A percentile compares a stretch with the other conserved stretches of the same genome.
Conservation (phyloP, 805 yeast genomes). For the Komagataella populi region DNA sequence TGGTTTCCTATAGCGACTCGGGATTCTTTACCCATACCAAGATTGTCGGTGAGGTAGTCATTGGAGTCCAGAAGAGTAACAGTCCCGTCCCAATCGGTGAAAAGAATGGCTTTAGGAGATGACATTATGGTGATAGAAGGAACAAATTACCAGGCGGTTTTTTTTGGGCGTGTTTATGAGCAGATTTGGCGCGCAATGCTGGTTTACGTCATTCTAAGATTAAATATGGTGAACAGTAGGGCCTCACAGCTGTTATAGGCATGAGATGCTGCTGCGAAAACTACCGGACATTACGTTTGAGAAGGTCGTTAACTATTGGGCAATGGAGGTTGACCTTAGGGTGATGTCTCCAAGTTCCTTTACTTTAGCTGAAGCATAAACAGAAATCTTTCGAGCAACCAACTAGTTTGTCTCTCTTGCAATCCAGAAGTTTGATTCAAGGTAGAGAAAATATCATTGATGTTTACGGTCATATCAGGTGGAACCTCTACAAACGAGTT, state of each 20-base stretch:
- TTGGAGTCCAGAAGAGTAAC: conserved; percentile 88
- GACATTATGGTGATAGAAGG: neutral
- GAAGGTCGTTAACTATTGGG: too few relatives aligned
- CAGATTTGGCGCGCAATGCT: neutral
- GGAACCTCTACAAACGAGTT: conserved; percentile 83
- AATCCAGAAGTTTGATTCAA: neutral
- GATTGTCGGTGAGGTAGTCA: conserved; percentile 77
- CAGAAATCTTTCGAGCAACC: neutral
- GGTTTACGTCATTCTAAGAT: neutral
- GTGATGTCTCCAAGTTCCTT: too few relatives aligned
- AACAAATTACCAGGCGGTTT: neutral
- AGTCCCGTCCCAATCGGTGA: conserved; percentile 98
- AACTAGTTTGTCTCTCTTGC: neutral
- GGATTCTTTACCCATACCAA: conserved; percentile 69
- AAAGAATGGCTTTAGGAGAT: conserved; percentile 49
- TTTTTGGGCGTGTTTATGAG: neutral
- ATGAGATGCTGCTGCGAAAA: too few relatives aligned
- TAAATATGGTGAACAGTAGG: too few relatives aligned
- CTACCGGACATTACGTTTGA: too few relatives aligned
- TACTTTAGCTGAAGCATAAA: neutral
- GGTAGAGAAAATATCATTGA: conserved; percentile 1
- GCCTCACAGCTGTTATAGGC: too few relatives aligned
- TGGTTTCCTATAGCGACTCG: conserved; percentile 58
- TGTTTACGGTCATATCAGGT: conserved; percentile 42
- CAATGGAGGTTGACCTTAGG: too few relatives aligned